Evolutionary conservation across 177 flowering plant genomes (phyloP).

Genomic region (Telopea speciosissima): DNA sequence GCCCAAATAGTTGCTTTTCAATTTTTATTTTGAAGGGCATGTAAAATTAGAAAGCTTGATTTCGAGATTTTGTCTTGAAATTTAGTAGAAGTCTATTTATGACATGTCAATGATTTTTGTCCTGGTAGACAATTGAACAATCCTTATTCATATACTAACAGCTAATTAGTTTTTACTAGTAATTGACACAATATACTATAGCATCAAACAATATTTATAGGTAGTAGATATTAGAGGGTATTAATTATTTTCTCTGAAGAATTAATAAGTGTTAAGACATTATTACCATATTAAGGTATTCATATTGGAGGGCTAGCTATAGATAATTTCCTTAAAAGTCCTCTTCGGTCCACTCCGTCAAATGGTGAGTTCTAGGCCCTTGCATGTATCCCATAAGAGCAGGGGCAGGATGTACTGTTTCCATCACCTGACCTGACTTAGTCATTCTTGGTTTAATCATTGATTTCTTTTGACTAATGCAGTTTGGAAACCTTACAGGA

Average conservation of each 20-base stretch:
- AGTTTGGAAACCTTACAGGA: slow-evolving; percentile 4
- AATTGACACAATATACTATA: too few species aligned
- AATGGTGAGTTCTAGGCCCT: slow-evolving; percentile 2
- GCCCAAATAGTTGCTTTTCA: neutral
- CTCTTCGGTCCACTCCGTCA: neutral
- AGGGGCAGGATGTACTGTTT: slow-evolving; percentile 2
- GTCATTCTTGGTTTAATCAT: neutral
- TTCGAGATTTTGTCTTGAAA: neutral
- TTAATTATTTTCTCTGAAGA: neutral
- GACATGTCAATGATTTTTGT: too few species aligned
- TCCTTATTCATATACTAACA: neutral
- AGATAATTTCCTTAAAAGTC: neutral
- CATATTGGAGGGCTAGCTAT: neutral
- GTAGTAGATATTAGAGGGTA: slow-evolving; percentile 3
- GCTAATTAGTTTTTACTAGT: neutral
- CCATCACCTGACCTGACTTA: neutral
- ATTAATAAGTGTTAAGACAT: neutral
- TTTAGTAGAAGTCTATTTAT: neutral
- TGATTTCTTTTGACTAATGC: neutral
- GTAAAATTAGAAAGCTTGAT: neutral
- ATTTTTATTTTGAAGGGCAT: too few species aligned
- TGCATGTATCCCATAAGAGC: slow-evolving; percentile 7
- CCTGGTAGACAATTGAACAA: neutral
- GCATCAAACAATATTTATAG: too few species aligned
- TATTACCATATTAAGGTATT: neutral